A percentile compares a stretch with the other conserved stretches of the same genome.
Conservation (phyloP, 2,329 filamentous ascomycete species). For the Xylariaceae sp. region DNA sequence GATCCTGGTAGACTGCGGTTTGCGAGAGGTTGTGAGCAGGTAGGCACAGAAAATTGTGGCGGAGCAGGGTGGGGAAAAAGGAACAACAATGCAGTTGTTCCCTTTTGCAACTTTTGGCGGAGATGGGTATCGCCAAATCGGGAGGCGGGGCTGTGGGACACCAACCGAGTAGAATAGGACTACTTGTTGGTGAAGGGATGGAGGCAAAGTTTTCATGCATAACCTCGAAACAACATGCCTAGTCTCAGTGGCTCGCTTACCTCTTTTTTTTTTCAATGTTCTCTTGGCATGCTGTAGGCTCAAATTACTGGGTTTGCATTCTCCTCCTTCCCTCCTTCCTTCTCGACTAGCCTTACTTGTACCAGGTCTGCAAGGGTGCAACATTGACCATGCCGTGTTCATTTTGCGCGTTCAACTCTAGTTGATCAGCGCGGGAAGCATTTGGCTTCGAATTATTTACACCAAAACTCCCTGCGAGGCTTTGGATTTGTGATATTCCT, state of each 20-base stretch:
- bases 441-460: neutral
- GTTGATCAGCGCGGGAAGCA: neutral
- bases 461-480: neutral
- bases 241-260: neutral
- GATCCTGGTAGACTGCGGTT: no score
- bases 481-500: neutral
- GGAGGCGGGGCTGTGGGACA: neutral
- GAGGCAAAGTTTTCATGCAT: neutral
- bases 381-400: neutral
- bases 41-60: no score
- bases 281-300: neutral
- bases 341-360: no score
- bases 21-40: no score
- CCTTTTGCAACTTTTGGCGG: no score
- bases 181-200: neutral
- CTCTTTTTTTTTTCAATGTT: neutral
- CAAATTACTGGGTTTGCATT: neutral
- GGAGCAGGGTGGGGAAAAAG: no score
- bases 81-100: no score
- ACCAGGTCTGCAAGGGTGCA: no score
- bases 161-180: neutral
- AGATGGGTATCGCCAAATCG: neutral
- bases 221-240: neutral
- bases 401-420: neutral
- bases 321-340: no score